Evolutionary conservation across 2,329 filamentous ascomycete genomes (phyloP), one percentile per base, ranked within the genome.

Genomic region (Diaporthe amygdali): DNA sequence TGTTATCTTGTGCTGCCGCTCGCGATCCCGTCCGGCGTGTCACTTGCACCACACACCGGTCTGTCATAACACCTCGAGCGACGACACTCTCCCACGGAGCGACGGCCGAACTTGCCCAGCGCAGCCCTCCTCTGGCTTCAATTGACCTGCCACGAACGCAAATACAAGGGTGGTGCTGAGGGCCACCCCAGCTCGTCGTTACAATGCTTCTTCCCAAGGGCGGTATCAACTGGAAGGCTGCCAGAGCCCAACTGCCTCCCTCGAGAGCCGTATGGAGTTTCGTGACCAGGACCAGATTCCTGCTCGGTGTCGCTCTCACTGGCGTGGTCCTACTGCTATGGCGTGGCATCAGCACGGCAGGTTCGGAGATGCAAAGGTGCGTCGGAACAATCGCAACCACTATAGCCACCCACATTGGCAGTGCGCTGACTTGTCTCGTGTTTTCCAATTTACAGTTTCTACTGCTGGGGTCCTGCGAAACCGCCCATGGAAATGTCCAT

Each of bases 391-490:
- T 27, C 61, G 17, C 22, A n/a, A 44, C 44, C 12, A 47, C 67
- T 61, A 44, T 39, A 37, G 27, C 14, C 34, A 10, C 41, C 44
- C 15, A 22, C 5, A 14, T 17, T 73, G 64, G 63, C 56, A 39
- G 61, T 71, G 55, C 54, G 37, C 41, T 70, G 68, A 46, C 47
- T 49, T 61, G 44, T 44, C 59, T n/a, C 9, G 46, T 51, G 20
- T 37, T 41, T 61, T 63, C 56, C 20, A 9, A 27, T 25, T 14
- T 74, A 74, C 79, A 98, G 96, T 84, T 98, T 97, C 84, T 97
- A 97, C 84, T 99, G 96, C 86, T 98, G 95, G 89, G 96, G 96
- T 15, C 96, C 96, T 17, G 90, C 93, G 30, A 98, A 97, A 85
- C 90, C 96, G n/a, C 96, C 96, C 67, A 97, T 97, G 91, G 91